A percentile compares a stretch with the other conserved stretches of the same genome.
phyloP scores from a whole-genome alignment of 306 rosid genomes.

The Crotalaria pallida region DNA sequence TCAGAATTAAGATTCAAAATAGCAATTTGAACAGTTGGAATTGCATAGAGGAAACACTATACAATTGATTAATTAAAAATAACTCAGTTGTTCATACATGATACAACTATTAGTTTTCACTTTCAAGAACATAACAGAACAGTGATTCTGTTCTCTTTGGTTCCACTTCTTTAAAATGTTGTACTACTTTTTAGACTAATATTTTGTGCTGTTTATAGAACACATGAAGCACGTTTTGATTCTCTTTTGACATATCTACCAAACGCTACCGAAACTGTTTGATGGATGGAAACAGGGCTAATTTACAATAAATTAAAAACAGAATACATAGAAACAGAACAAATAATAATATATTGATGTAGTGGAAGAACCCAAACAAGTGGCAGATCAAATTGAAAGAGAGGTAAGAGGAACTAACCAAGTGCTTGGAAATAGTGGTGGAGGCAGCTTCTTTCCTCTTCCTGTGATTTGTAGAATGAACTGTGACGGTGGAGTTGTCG shows the following conservation, averaged over 20 bases:
- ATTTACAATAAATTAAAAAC: neutral
- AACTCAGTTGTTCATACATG: neutral
- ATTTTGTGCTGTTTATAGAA: no score
- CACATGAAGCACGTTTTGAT: no score
- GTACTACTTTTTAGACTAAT: no score
- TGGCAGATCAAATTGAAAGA: neutral
- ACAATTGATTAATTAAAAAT: neutral
- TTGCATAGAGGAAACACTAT: neutral
- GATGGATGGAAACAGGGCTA: neutral
- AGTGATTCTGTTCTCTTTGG: no score
- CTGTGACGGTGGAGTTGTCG: constrained; percentile 62
- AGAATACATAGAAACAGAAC: neutral
- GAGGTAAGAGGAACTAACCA: constrained; percentile 40
- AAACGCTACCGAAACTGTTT: no score
- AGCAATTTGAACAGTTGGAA: neutral
- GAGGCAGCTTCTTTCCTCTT: constrained; percentile 62
- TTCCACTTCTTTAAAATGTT: no score
- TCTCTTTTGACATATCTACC: no score
- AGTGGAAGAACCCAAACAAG: neutral
- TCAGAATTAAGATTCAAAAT: constrained; percentile 1
- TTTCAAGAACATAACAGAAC: no score
- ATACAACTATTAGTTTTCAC: neutral
- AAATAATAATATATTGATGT: neutral
- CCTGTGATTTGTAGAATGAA: constrained; percentile 40
- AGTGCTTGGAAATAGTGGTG: constrained; percentile 40